These are phyloP conservation scores for Lactarius vividus DNA, from an alignment of 768 basidiomycete species.

Conservation along the genomic window DNA sequence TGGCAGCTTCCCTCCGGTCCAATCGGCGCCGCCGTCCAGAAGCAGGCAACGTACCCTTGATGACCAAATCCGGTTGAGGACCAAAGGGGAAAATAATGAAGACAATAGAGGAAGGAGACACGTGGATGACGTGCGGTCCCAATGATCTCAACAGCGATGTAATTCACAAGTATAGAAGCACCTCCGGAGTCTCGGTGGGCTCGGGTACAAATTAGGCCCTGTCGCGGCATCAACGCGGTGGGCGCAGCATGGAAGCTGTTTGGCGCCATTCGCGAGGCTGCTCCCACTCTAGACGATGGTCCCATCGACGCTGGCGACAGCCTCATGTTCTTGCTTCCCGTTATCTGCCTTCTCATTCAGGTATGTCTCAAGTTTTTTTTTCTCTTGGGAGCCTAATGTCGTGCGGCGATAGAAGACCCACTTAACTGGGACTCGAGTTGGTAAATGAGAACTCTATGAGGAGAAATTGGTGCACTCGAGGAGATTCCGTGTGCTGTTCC, in stretches of 20 bases:
- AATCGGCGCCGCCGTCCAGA: constrained; percentile 10
- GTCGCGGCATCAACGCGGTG: constrained; percentile 17
- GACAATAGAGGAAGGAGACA: constrained; percentile 9
- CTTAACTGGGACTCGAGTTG: neutral
- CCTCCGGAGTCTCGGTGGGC: constrained; percentile 10
- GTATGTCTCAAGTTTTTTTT: constrained; percentile 1
- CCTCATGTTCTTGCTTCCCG: constrained; percentile 13
- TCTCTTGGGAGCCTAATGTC: neutral
- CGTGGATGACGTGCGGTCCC: neutral
- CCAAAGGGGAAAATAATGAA: neutral
- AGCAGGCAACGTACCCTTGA: constrained; percentile 1
- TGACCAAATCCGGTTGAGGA: constrained; percentile 13
- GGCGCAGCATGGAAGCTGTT: constrained; percentile 8
- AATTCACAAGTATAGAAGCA: constrained; percentile 12
- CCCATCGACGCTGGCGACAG: constrained; percentile 3
- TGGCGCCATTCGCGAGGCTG: neutral
- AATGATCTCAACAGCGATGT: neutral
- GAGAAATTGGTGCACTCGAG: constrained; percentile 1
- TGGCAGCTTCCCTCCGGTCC: constrained; percentile 7
- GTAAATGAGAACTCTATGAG: constrained; percentile 9
- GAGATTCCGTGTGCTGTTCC: constrained; percentile 14
- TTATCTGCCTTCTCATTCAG: constrained; percentile 11
- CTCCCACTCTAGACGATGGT: neutral
- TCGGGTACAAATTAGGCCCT: constrained; percentile 10
- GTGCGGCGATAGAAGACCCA: constrained; percentile 24